A percentile compares a stretch with the other conserved stretches of the same genome.
Conservation (phyloP, 257 asterid species). For the Nicotiana attenuata region DNA sequence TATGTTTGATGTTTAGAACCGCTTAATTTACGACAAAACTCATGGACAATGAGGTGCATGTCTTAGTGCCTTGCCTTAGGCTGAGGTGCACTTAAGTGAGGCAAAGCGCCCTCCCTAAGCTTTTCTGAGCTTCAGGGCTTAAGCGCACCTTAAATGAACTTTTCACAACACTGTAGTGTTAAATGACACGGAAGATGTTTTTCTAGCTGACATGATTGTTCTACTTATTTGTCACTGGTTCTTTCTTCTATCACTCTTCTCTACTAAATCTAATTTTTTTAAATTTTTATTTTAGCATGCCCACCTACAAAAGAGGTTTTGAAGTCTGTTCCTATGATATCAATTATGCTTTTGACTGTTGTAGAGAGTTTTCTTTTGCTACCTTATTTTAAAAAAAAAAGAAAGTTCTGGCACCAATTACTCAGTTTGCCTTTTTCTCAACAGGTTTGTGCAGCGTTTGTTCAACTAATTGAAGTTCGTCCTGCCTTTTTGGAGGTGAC, state of each 20-base stretch:
- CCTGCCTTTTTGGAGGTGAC: slow-evolving; percentile 71
- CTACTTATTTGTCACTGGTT: neutral
- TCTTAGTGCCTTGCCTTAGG: too few species aligned
- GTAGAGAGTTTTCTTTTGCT: neutral
- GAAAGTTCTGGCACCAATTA: neutral
- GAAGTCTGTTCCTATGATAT: neutral
- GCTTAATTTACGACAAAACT: too few species aligned
- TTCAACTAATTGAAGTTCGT: slow-evolving; percentile 84
- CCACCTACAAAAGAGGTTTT: neutral
- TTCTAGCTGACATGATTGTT: neutral
- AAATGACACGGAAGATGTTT: neutral
- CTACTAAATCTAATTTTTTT: neutral
- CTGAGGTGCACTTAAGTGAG: too few species aligned
- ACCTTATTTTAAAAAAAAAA: neutral
- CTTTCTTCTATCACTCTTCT: neutral
- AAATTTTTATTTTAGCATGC: neutral
- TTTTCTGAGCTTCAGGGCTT: too few species aligned
- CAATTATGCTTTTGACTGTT: neutral
- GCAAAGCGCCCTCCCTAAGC: too few species aligned
- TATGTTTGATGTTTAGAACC: too few species aligned
- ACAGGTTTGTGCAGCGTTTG: slow-evolving; percentile 97
- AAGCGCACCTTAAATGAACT: too few species aligned
- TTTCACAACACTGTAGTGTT: too few species aligned
- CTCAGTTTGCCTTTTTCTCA: slow-evolving; percentile 14
- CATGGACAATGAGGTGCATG: too few species aligned